Base-by-base conservation (phyloP, 208 protist genomes). In the Leishmania lainsoni region DNA sequence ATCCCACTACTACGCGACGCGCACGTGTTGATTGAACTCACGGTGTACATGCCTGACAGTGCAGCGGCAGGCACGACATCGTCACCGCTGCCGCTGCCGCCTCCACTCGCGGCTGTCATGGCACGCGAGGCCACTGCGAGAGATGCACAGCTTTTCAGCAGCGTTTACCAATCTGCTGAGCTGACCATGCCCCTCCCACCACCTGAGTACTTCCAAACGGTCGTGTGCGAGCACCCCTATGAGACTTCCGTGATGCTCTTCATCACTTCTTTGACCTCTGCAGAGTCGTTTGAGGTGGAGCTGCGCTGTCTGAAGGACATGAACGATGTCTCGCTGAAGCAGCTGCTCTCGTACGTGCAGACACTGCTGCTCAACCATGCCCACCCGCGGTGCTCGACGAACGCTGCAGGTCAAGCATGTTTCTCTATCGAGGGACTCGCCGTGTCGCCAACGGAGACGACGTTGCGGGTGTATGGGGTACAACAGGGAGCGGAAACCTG, bases 241-340 rank as follows among this genome's bases (percentile, higher is more conserved):
- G 89, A 92, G 65, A 29, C 76, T 0, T 88, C 79, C 65, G 68
- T 92, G 66, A 94, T 84, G 0, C 78, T 94, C 4, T 91, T 93
- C 70, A 81, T 90, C 81, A 26, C 81, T 16, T 61, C 63, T 9
- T 6, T 14, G 26, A 69, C 66, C 2, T 52, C 65, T 0, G 32
- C 52, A 54, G 77, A 89, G 5, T 17, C 89, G 2, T 91, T 90
- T 74, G 91, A 94, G 59, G 51, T 94, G 85, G 91, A 94, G 83
- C 77, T 94, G 63, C 88, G 80, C 22, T 83, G 54, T 42, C 26
- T 85, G 58, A n/a, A 63, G 58, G 59, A 59, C 59, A 48, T 90
- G 26, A 52, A 52, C 22, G 65, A 80, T 9, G 49, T 58, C 4
- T 66, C 76, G 39, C 80, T 83, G 10, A 42, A 70, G 29, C 35